Conservation (phyloP, 495 filamentous ascomycete genomes). For the Trichoderma asperelloides region DNA sequence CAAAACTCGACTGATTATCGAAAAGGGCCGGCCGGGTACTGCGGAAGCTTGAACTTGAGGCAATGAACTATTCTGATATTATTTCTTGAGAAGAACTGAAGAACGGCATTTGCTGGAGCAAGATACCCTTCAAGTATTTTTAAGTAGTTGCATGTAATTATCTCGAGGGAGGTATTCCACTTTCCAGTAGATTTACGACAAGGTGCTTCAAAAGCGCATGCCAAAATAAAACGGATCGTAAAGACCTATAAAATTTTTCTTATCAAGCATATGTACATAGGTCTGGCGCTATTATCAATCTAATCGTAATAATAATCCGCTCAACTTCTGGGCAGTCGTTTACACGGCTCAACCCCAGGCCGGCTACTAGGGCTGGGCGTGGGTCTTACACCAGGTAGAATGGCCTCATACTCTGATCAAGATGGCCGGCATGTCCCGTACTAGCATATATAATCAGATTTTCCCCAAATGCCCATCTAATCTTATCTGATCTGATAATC, state of each 20-base stretch:
- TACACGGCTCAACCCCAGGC: background rate
- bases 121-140: too few species aligned
- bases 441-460: background rate
- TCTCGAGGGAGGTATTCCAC: too few species aligned
- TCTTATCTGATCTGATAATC: constrained; percentile 2
- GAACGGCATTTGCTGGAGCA: too few species aligned
- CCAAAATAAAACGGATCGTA: background rate
- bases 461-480: background rate
- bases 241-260: background rate
- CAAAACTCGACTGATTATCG: too few species aligned
- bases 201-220: background rate
- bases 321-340: background rate
- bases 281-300: background rate
- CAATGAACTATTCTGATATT: too few species aligned
- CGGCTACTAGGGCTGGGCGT: background rate
- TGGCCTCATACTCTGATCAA: background rate
- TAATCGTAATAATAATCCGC: background rate
- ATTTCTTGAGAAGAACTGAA: too few species aligned
- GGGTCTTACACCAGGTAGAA: background rate
- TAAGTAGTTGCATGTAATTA: too few species aligned
- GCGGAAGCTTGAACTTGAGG: too few species aligned
- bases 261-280: background rate
- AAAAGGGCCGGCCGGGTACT: too few species aligned
- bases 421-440: background rate
- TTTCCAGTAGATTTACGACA: too few species aligned